Conservation (phyloP, 2,329 filamentous ascomycete species). For the Colletotrichum sublineola region DNA sequence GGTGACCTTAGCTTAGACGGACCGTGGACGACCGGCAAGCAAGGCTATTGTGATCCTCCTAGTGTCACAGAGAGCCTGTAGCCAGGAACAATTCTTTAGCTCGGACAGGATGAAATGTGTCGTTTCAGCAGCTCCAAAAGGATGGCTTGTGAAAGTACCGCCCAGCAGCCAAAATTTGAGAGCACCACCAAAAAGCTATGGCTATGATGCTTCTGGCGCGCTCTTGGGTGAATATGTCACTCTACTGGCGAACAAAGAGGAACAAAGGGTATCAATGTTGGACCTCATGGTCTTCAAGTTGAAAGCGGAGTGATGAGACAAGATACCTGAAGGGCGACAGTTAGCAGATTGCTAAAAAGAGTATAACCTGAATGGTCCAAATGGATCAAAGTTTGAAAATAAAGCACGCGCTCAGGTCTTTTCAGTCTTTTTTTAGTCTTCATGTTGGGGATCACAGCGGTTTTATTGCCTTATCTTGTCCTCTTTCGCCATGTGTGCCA, state of each 20-base stretch:
- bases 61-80: neutral
- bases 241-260: neutral
- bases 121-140: neutral
- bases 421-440: conserved; percentile 74
- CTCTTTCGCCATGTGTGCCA: conserved; percentile 59
- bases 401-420: conserved; percentile 74
- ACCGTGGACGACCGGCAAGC: neutral
- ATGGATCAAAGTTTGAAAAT: conserved; percentile 14
- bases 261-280: neutral
- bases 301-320: conserved; percentile 3
- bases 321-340: neutral
- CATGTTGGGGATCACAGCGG: conserved; percentile 65
- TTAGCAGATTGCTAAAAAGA: neutral
- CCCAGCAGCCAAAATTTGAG: too few relatives aligned
- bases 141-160: too few relatives aligned
- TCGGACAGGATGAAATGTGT: neutral
- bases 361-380: neutral
- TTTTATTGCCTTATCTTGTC: conserved; percentile 52
- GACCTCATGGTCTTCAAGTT: conserved; percentile 24
- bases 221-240: neutral
- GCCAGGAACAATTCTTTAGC: too few relatives aligned
- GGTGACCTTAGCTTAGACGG: neutral
- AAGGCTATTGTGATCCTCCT: too few relatives aligned
- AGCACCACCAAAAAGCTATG: neutral
- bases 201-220: neutral